phyloP scores from a whole-genome alignment of 192 early-diverging fungal genomes.

The Diversispora epigaea region DNA sequence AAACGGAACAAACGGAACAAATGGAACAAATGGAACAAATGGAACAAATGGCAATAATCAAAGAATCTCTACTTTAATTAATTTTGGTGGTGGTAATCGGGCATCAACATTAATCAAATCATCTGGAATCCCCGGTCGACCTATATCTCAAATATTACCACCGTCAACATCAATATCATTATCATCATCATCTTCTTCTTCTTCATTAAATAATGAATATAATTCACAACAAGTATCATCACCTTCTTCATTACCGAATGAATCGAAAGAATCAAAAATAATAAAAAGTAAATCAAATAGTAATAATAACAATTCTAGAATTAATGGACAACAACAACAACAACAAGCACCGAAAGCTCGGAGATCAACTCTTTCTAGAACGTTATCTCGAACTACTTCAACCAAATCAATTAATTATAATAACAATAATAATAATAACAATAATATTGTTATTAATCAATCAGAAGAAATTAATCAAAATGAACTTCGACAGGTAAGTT shows the following conservation, averaged over 20 bases:
- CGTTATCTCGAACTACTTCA: constrained; percentile 5
- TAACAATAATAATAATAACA: neutral
- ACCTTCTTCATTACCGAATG: neutral
- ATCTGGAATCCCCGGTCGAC: neutral
- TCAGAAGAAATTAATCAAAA: neutral
- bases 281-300: neutral
- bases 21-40: neutral
- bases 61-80: neutral
- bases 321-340: neutral
- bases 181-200: neutral
- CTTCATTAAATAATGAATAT: neutral
- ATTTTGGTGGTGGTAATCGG: neutral
- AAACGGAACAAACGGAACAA: neutral
- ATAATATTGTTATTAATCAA: too few species aligned
- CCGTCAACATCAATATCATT: neutral
- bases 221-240: neutral
- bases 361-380: neutral
- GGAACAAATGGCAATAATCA: neutral
- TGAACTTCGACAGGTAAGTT: constrained; percentile 16
- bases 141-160: neutral
- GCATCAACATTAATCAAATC: neutral
- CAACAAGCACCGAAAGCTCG: neutral
- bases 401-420: constrained; percentile 7
- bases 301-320: neutral
- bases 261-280: neutral